These are phyloP conservation scores for Tolypocladium pustulatum DNA, from an alignment of 2,329 filamentous ascomycete genomes.

Conservation along the genomic window DNA sequence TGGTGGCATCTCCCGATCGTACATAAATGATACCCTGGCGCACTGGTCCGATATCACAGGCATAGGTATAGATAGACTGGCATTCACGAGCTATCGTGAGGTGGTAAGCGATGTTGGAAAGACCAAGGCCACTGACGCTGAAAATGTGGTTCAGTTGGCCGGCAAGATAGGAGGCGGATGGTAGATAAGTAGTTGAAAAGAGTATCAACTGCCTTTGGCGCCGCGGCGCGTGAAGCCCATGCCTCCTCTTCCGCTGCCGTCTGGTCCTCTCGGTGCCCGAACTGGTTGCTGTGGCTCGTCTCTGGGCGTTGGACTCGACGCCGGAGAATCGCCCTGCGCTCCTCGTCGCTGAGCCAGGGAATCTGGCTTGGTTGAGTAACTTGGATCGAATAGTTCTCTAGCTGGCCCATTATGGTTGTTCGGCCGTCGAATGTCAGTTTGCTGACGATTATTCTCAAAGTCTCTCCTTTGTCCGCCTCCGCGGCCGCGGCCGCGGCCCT, in stretches of 20 bases:
- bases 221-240: conserved; percentile 66
- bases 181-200: conserved; percentile 37
- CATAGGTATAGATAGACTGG: conserved; percentile 60
- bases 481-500: conserved; percentile 36
- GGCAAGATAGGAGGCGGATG: conserved; percentile 89
- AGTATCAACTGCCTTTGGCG: conserved; percentile 23
- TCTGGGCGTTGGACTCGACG: conserved; percentile 31
- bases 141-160: conserved; percentile 78
- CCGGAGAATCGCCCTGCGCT: conserved; percentile 25
- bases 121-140: conserved; percentile 55
- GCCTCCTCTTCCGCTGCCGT: conserved; percentile 64
- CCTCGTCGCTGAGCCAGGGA: conserved; percentile 33
- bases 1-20: conserved; percentile 54
- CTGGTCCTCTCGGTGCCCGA: conserved; percentile 67
- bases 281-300: conserved; percentile 58
- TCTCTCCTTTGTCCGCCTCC: conserved; percentile 20
- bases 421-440: conserved; percentile 4
- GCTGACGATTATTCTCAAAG: conserved; percentile 5
- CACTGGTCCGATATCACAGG: conserved; percentile 69
- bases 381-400: conserved; percentile 69
- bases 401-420: conserved; percentile 19
- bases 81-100: conserved; percentile 79
- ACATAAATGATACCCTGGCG: conserved; percentile 57
- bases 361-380: conserved; percentile 54
- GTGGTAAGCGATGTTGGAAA: conserved; percentile 95